These are phyloP conservation scores for Corylus heterophylla DNA, from an alignment of 306 rosid genomes.

Conservation along the genomic window DNA sequence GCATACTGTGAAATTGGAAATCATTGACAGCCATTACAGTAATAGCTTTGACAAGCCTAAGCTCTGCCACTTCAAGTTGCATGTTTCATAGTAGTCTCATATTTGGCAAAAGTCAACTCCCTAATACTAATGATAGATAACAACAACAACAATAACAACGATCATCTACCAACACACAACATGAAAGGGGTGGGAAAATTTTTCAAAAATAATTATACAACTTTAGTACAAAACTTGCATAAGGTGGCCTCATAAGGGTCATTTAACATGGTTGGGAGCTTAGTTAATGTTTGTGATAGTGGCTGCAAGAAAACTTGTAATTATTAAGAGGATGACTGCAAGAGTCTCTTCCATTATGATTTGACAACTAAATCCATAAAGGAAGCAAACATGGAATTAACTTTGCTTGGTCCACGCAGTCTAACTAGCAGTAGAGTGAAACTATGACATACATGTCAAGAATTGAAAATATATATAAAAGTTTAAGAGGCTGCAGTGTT, in stretches of 20 bases:
- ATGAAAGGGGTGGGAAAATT: not conserved
- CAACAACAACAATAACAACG: too few relatives aligned
- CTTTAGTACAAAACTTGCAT: not conserved
- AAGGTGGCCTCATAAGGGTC: constrained; percentile 1
- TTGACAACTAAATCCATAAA: not conserved
- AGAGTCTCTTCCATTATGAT: not conserved
- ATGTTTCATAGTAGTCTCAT: not conserved
- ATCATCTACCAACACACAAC: not conserved
- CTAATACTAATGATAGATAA: not conserved
- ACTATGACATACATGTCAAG: not conserved
- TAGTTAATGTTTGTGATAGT: not conserved
- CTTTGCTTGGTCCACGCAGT: not conserved
- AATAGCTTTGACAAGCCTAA: not conserved
- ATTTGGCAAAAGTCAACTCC: not conserved
- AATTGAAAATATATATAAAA: not conserved
- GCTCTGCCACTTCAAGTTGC: not conserved
- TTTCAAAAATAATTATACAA: not conserved
- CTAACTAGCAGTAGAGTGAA: not conserved
- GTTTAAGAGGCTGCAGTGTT: not conserved
- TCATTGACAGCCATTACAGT: not conserved
- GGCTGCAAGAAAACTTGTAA: not conserved
- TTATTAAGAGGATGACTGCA: not conserved
- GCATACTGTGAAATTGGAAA: not conserved
- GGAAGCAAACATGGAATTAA: not conserved
- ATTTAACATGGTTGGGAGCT: not conserved